Percentiles rank a stretch among this genome's conserved stretches.
Conservation (phyloP, 2,329 filamentous ascomycete genomes). For the Coniochaeta pulveracea region DNA sequence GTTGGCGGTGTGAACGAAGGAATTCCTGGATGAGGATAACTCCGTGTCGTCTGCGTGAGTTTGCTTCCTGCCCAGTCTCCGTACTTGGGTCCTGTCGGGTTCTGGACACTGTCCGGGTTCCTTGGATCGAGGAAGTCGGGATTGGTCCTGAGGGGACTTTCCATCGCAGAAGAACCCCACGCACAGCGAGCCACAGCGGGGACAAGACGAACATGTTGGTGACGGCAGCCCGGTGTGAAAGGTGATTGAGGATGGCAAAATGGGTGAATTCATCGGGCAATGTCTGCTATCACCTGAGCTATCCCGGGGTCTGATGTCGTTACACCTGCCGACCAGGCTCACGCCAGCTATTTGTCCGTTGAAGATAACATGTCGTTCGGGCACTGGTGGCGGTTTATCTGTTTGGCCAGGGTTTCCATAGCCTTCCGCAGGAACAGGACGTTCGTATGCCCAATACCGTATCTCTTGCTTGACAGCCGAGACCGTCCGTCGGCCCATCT, state of each 20-base stretch:
- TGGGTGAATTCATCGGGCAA: conserved; percentile 1
- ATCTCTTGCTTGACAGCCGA: conserved; percentile 4
- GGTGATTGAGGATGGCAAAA: neutral
- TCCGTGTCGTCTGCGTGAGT: neutral
- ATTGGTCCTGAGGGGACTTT: conserved; percentile 4
- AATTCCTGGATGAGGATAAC: too few relatives aligned
- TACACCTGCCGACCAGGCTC: neutral
- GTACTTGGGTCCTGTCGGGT: conserved; percentile 5
- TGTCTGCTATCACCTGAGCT: neutral
- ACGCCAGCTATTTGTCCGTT: conserved; percentile 2
- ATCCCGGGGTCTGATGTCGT: neutral
- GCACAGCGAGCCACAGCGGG: conserved; percentile 4
- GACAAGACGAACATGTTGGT: conserved; percentile 4
- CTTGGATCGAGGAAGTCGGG: conserved; percentile 8
- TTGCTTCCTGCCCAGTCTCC: conserved; percentile 5
- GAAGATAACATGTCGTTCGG: conserved; percentile 1
- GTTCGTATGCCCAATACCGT: too few relatives aligned
- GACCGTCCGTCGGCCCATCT: neutral
- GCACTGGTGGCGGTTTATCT: too few relatives aligned
- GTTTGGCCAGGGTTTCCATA: too few relatives aligned
- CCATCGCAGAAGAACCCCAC: conserved; percentile 6
- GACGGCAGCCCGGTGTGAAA: conserved; percentile 3
- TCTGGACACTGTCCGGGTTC: conserved; percentile 8
- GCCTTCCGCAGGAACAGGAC: too few relatives aligned
- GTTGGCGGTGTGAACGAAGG: neutral